Base-by-base conservation (phyloP, 1,284 basidiomycete genomes). In the Pascua sp. region DNA sequence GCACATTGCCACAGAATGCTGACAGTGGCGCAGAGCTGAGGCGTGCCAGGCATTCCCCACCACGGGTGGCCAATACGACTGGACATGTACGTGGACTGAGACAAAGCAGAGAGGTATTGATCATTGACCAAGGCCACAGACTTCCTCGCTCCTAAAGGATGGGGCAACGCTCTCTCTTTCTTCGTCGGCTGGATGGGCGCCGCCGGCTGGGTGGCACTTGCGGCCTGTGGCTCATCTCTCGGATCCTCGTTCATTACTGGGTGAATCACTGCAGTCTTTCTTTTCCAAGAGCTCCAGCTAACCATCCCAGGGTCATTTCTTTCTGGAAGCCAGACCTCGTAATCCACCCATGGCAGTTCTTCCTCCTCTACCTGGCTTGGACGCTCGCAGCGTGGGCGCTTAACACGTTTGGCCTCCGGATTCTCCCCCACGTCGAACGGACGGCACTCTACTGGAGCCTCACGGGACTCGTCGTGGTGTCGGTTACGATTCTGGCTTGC, bases 121-220 rank as follows among this genome's bases (percentile, higher is more conserved):
- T 15, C 50, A 4, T 7, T 32, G 5, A 7, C 4, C 15, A 36
- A 18, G 11, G 41, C 44, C 39, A 9, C 13, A 50, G 51, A 64
- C 42, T 42, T 62, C 10, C 67, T 75, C 1, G 52, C 52, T 10
- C 45, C 52, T 8, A 5, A 16, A 12, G n/a, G 17, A 10, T 43
- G 11, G n/a, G 32, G 36, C 2, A 36, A 42, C 16, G 32, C 18
- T 5, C 39, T 53, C 39, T 42, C 52, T 0, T 53, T 48, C 41
- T 40, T 50, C 15, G 40, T 46, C 32, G 55, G 55, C 11, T 56
- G 55, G 55, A 42, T 47, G n/a, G 42, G 42, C 10, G 42, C 42
- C 17, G 55, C 75, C 0, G 76, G 76, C 2, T 79, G 75, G 76
- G 63, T 76, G 42, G 69, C 75, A 4, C 59, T 78, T 1, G 69